Evolutionary conservation across 805 yeast genomes (phyloP), one percentile per base, ranked within the genome.

Genomic region (Wickerhamomyces silvicola): DNA sequence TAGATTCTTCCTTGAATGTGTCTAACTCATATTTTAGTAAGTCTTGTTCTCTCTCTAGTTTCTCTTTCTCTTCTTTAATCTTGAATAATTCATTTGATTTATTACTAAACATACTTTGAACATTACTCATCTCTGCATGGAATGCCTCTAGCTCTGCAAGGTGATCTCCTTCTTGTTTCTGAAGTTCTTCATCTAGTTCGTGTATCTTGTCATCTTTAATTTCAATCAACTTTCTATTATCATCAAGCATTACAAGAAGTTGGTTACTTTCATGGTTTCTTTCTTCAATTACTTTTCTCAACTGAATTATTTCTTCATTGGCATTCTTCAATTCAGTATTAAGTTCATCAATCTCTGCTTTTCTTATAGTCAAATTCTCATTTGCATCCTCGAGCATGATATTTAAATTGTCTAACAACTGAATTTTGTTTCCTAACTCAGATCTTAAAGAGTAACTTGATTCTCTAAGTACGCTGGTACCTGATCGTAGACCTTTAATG

Each of bases 131-230:
- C 26, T 57, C 57, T 7, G 48, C 44, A 30, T 62, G 67, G 27
- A 59, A 42, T 10, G 52, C 39, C 37, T 59, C 66, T 18, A 60
- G 40, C 31, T 62, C 67, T 7, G 53, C 45, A 13, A 62, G 24
- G 34, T 62, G 62, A n/a, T 60, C 61, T 7, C 52, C 46, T 28
- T 62, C 66, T 12, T 52, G 45, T 43, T 50, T 48, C 50, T 64
- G 41, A 39, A 45, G 18, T 42, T 58, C 29, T 33, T 35, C 30
- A 10, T 61, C 61, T 9, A 54, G 18, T 38, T 60, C 33, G 43
- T 39, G 37, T 39, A 62, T 19, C 33, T 35, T 29, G 39, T 33
- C 22, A 30, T 36, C 40, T 38, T 54, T 37, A 38, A 43, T 32
- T 25, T 42, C 31, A 33, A 53, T 24, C 10, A 30, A 31, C 11